Percentiles rank a stretch among this genome's conserved stretches.
Conservation (phyloP, 1,284 basidiomycete species). For the Mycena sp. region DNA sequence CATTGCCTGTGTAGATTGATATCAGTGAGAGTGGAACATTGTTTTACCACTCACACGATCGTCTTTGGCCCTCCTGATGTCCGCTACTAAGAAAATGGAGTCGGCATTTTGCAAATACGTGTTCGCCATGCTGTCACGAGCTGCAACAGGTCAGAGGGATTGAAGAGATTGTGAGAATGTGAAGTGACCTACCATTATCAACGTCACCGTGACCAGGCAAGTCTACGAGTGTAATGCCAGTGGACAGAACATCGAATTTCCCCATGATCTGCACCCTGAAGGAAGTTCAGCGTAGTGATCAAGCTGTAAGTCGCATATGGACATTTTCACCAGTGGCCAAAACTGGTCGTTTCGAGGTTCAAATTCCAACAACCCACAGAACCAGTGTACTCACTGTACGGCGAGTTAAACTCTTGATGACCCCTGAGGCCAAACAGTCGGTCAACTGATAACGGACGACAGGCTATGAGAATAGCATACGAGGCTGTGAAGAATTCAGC, state of each 20-base stretch:
- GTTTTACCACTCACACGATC: constrained; percentile 11
- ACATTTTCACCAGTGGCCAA: constrained; percentile 29
- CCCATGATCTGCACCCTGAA: constrained; percentile 21
- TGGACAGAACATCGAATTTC: constrained; percentile 24
- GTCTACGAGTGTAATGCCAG: constrained; percentile 25
- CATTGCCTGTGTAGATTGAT: constrained; percentile 13
- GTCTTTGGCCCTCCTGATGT: constrained; percentile 24
- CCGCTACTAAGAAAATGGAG: constrained; percentile 20
- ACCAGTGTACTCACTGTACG: constrained; percentile 9
- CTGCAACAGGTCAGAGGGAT: not conserved
- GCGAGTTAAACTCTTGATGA: constrained; percentile 2
- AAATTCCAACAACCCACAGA: not conserved
- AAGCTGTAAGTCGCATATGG: not conserved
- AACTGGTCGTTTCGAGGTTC: constrained; percentile 2
- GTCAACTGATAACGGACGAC: too few species aligned
- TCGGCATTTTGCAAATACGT: constrained; percentile 20
- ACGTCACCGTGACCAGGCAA: constrained; percentile 17
- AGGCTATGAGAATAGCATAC: too few species aligned
- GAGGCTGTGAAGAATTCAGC: not conserved
- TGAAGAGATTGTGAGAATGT: not conserved
- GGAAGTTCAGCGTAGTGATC: not conserved
- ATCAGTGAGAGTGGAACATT: not conserved
- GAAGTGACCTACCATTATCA: not conserved
- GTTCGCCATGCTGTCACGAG: constrained; percentile 19
- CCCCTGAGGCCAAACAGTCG: not conserved